phyloP scores from a whole-genome alignment of 352 stramenopile genomes.

The Globisporangium radiosum region DNA sequence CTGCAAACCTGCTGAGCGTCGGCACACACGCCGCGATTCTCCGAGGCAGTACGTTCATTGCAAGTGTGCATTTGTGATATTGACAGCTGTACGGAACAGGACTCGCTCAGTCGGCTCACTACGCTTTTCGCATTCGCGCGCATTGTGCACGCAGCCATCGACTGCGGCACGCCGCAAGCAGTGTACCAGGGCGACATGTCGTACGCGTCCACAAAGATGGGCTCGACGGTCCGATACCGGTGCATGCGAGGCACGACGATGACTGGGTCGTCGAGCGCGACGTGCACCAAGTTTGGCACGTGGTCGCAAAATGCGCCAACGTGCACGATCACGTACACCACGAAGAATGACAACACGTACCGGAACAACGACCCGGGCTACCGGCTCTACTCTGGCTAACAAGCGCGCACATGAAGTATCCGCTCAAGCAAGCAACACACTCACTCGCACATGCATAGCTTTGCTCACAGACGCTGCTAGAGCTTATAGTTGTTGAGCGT shows the following conservation, averaged over 20 bases:
- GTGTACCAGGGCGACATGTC: conserved; percentile 39
- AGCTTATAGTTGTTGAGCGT: neutral
- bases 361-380: conserved; percentile 51
- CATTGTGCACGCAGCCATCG: neutral
- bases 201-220: conserved; percentile 26
- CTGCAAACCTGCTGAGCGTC: no score
- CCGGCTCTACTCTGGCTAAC: conserved; percentile 43
- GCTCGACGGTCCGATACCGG: conserved; percentile 26
- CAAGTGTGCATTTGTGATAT: no score
- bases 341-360: conserved; percentile 45
- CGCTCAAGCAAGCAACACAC: neutral
- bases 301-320: conserved; percentile 28
- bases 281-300: conserved; percentile 23
- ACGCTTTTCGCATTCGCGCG: neutral
- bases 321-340: conserved; percentile 39
- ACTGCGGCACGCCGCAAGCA: conserved; percentile 19
- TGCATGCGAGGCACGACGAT: conserved; percentile 41
- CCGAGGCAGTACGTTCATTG: no score
- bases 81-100: no score
- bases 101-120: neutral
- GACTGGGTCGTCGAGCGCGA: conserved; percentile 18
- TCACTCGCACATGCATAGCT: neutral
- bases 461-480: no score
- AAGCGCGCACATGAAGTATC: no score
- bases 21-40: no score